phyloP scores from a whole-genome alignment of 2,329 filamentous ascomycete genomes.

The Ophiostoma ulmi region DNA sequence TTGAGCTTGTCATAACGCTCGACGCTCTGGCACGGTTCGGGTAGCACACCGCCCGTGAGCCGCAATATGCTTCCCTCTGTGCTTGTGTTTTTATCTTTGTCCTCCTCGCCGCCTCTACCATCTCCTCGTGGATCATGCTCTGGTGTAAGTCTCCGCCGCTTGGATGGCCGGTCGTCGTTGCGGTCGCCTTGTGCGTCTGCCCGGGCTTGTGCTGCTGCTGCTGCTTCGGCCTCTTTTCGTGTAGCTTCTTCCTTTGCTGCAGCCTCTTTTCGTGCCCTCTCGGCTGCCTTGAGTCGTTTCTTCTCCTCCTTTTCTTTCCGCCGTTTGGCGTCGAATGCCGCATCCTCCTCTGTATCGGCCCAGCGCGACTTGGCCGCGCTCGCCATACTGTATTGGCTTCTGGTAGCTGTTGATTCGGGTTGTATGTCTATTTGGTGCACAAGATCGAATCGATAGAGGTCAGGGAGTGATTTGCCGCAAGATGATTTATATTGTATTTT shows the following conservation, averaged over 20 bases:
- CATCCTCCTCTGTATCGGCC: conserved; percentile 80
- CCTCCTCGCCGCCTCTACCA: conserved; percentile 1
- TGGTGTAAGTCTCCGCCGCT: conserved; percentile 56
- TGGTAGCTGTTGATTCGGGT: background rate
- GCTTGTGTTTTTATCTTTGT: conserved; percentile 23
- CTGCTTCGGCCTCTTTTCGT: conserved; percentile 20
- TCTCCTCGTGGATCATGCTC: conserved; percentile 33
- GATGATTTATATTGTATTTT: background rate
- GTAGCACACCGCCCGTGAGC: conserved; percentile 65
- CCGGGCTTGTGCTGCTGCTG: conserved; percentile 21
- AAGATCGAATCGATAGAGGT: too few relatives aligned
- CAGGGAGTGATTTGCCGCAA: background rate
- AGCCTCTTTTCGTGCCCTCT: conserved; percentile 36
- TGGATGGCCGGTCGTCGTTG: conserved; percentile 47
- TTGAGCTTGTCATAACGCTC: conserved; percentile 90
- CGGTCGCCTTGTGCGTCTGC: conserved; percentile 32
- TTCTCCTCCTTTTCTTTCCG: conserved; percentile 86
- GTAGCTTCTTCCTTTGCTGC: conserved; percentile 32
- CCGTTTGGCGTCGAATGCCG: conserved; percentile 63
- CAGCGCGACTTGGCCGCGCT: conserved; percentile 69
- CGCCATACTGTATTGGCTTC: conserved; percentile 45
- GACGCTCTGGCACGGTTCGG: conserved; percentile 62
- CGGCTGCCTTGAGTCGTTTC: conserved; percentile 68
- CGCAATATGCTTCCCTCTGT: conserved; percentile 56
- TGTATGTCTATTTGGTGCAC: background rate